Evolutionary conservation across 495 filamentous ascomycete species (phyloP).

Genomic region (Daldinia loculata): DNA sequence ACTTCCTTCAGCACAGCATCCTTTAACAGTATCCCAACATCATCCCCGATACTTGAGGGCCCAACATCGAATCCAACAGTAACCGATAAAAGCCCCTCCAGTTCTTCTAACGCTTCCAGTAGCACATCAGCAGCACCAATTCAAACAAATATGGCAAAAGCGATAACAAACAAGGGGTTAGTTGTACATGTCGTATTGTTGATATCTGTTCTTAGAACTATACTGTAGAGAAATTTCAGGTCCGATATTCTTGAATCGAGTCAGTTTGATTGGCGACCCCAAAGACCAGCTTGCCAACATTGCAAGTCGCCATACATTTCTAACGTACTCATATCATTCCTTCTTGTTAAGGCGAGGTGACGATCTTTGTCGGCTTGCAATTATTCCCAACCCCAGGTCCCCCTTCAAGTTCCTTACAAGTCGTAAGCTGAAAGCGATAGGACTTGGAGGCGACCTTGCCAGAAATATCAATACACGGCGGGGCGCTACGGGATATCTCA

Average conservation of each 20-base stretch:
- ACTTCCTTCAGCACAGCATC: not conserved
- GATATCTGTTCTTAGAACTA: not conserved
- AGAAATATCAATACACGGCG: conserved; percentile 27
- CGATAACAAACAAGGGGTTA: not conserved
- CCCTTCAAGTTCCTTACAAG: conserved; percentile 20
- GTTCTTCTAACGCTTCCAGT: not conserved
- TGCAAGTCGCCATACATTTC: not conserved
- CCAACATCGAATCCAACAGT: not conserved
- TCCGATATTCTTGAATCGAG: no score
- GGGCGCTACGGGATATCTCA: conserved; percentile 11
- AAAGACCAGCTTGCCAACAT: not conserved
- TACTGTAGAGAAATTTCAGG: not conserved
- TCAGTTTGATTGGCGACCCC: not conserved
- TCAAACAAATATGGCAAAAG: not conserved
- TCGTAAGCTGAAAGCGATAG: conserved; percentile 29
- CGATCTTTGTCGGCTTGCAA: not conserved
- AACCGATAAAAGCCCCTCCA: not conserved
- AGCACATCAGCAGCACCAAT: not conserved
- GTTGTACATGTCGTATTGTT: not conserved
- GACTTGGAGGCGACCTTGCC: conserved; percentile 6
- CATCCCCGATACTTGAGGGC: no score
- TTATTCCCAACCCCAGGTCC: conserved; percentile 20
- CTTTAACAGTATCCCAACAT: not conserved
- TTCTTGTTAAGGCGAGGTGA: not conserved
- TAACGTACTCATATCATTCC: not conserved